These are phyloP conservation scores for Clonostachys solani DNA, from an alignment of 2,329 filamentous ascomycete genomes.

Conservation along the genomic window DNA sequence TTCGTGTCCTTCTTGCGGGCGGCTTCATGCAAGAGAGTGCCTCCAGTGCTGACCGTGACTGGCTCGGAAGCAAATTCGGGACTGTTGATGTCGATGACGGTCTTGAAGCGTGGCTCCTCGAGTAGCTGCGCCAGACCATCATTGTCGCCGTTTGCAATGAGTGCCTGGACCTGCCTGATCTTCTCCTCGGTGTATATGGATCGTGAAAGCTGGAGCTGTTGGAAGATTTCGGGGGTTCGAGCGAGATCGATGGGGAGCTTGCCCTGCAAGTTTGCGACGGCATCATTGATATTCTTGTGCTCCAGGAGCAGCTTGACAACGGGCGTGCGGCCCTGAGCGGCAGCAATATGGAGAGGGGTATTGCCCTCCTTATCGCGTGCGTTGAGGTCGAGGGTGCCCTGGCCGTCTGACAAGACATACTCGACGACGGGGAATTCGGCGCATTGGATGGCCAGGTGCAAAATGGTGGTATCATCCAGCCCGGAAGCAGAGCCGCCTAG, in stretches of 20 bases:
- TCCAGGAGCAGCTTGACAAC: constrained; percentile 83
- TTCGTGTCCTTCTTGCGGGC: constrained; percentile 82
- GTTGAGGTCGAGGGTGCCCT: constrained; percentile 72
- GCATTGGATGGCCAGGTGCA: constrained; percentile 94
- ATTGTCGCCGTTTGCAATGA: constrained; percentile 72
- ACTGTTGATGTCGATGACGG: constrained; percentile 86
- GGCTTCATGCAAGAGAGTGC: constrained; percentile 89
- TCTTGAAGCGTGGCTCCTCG: constrained; percentile 81
- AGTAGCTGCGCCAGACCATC: constrained; percentile 73
- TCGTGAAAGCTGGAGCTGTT: constrained; percentile 84
- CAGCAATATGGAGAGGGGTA: constrained; percentile 85
- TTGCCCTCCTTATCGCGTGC: constrained; percentile 91
- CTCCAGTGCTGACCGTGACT: constrained; percentile 74
- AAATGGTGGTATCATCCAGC: constrained; percentile 79
- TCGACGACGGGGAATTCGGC: constrained; percentile 90
- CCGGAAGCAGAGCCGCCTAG: constrained; percentile 33
- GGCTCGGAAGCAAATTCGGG: constrained; percentile 83
- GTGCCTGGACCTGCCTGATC: constrained; percentile 75
- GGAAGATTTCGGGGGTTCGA: constrained; percentile 90
- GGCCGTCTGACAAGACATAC: constrained; percentile 80
- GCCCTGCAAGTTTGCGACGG: constrained; percentile 77
- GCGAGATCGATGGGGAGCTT: constrained; percentile 85
- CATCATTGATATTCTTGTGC: constrained; percentile 81
- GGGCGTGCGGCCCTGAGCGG: constrained; percentile 72
- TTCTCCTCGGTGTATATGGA: constrained; percentile 88